Base-by-base conservation (phyloP, 306 rosid species). In the Quercus berberidifolia region DNA sequence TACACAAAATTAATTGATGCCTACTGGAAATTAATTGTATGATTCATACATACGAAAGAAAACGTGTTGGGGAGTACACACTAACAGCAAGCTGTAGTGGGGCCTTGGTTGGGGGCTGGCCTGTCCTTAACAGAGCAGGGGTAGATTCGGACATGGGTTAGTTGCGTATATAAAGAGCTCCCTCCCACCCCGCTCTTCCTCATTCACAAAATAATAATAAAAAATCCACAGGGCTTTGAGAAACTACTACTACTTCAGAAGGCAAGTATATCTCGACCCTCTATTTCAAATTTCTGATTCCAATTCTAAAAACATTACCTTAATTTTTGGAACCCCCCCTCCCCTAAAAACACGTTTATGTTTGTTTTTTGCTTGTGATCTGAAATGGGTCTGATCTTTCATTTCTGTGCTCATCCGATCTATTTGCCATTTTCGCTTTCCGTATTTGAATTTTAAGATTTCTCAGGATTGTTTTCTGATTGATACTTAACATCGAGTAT, bases 121-220 rank as follows among this genome's bases (percentile, higher is more conserved):
- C 33, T 70, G 90, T 85, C 88, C 69, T 74, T 85, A 25, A 25
- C 1, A 25, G 43, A 6, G 9, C 69, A 85, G 0, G 73, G 52
- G 79, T 2, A 20, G 82, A 5, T 69, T 78, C n/a, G 76, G 71
- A 81, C 84, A 82, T 69, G 76, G 76, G 79, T 79, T 87, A 74
- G 77, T 81, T 87, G 85, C 69, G 86, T 91, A 89, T 91, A 86
- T 85, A 90, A 90, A 83, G 19, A 64, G 63, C 75, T 65, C 17
- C 54, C 54, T 46, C 54, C 62, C 73, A 67, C 76, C 69, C 26
- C 55, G 1, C 85, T 38, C 78, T 85, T 69, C 75, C 19, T 70
- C 83, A 10, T 65, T 54, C 68, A 12, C 79, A 80, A 21, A 79
- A 71, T 3, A 12, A 49, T 1, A 10, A 49, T 11, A 49, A 49